A percentile compares a stretch with the other conserved stretches of the same genome.
phyloP scores from a whole-genome alignment of 108 stramenopile genomes.

The Craspedostauros australis region DNA sequence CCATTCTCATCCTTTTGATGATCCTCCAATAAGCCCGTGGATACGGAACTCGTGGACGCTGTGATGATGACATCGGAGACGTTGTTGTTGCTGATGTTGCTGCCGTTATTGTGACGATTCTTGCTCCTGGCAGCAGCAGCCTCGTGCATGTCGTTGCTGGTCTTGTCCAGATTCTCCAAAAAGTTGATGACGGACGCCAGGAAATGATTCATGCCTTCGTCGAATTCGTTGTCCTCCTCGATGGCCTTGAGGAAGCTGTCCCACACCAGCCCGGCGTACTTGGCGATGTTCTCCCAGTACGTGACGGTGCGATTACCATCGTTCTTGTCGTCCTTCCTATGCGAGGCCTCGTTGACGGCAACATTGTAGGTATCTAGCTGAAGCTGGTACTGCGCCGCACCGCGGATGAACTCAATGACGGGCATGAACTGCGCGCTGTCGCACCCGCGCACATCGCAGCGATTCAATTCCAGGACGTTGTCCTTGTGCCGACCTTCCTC shows the following conservation, averaged over 20 bases:
- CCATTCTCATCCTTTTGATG: slow-evolving; percentile 17
- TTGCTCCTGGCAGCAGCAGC: too few relatives aligned
- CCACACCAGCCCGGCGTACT: slow-evolving; percentile 64
- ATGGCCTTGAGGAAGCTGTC: slow-evolving; percentile 72
- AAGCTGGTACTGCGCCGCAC: slow-evolving; percentile 70
- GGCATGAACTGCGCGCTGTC: slow-evolving; percentile 72
- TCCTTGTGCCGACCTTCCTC: slow-evolving; percentile 34
- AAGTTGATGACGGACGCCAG: slow-evolving; percentile 54
- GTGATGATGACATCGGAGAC: too few relatives aligned
- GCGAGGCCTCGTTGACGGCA: slow-evolving; percentile 28
- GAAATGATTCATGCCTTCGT: slow-evolving; percentile 68
- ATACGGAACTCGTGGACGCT: too few relatives aligned
- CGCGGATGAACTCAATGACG: slow-evolving; percentile 70
- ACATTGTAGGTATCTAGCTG: slow-evolving; percentile 67
- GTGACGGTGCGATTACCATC: not conserved
- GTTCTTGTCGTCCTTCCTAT: slow-evolving; percentile 15
- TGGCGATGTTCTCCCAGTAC: slow-evolving; percentile 48
- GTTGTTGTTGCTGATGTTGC: too few relatives aligned
- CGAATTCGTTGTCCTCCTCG: slow-evolving; percentile 76
- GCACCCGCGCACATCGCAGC: slow-evolving; percentile 56
- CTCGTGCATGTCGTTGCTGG: too few relatives aligned
- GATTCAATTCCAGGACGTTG: slow-evolving; percentile 41
- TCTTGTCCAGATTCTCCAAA: slow-evolving; percentile 48
- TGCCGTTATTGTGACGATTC: too few relatives aligned
- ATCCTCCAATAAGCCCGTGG: too few relatives aligned